Evolutionary conservation across 2,329 filamentous ascomycete genomes (phyloP), one percentile per base, ranked within the genome.

Genomic region (Ilyonectria destructans): DNA sequence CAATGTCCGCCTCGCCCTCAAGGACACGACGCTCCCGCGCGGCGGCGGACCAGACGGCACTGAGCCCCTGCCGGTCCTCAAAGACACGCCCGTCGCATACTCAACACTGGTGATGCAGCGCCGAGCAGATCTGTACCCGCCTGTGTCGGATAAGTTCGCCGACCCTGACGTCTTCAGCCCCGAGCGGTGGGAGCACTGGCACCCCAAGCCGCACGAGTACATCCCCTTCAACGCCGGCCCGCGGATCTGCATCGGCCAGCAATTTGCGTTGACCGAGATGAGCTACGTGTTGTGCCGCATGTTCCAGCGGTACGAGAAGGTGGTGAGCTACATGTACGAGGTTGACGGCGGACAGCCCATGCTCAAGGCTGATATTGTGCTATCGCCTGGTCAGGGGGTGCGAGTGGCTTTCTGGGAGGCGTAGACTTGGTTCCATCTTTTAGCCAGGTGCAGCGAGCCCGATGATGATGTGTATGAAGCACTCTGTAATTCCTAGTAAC

Each of bases 251-350:
- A 89, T 95, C 67, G 92, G 92, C 2, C 92, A 96, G 85, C 92
- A 96, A 80, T 96, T 95, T 78, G 93, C 93, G 15, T 81, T 95
- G 54, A 94, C 92, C 0, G 92, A 95, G 84, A 93, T 93, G 84
- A 84, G 84, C 33, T 95, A 95, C 77, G 90, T 92, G 10, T 85
- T 94, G 68, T 90, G 91, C 31, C 85, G 93, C 51, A 76, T 96
- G 71, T 88, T 95, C 77, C 93, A 96, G 83, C 85, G 87, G 26
- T 96, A 92, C 77, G 89, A 90, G 62, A 81, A 85, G 12, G 83
- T 94, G 8, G 87, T 90, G 75, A 88, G 83, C 75, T 82, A 85
- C 72, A 90, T 90, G 88, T 70, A 78, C 8, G 78, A 80, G n/a
- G 74, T 89, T 43, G 88, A 90, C 73, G 85, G 85, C 15, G 89